Evolutionary conservation across 2,329 filamentous ascomycete species (phyloP).

Genomic region (Fusarium avenaceum): DNA sequence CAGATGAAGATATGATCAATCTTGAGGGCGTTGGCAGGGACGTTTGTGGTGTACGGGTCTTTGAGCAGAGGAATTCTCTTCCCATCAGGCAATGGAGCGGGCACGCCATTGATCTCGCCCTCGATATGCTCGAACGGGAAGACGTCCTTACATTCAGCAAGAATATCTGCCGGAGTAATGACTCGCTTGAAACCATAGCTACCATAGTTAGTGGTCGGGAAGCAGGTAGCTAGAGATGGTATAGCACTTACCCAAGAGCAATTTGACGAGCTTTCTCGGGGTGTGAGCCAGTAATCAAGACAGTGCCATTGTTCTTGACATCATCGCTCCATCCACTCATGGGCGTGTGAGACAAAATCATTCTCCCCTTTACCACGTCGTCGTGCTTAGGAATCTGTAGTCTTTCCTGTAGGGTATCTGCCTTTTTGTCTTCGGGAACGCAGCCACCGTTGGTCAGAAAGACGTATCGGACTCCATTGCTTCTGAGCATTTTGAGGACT

Average conservation of each 20-base stretch:
- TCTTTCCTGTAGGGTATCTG: conserved; percentile 52
- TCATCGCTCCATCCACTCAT: conserved; percentile 70
- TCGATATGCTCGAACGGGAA: conserved; percentile 80
- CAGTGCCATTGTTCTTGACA: conserved; percentile 62
- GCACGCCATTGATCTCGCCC: conserved; percentile 50
- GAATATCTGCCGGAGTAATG: conserved; percentile 87
- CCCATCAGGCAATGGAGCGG: conserved; percentile 52
- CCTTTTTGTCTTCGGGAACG: conserved; percentile 73
- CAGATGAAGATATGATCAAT: conserved; percentile 94
- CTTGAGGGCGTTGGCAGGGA: conserved; percentile 67
- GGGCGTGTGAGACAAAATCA: conserved; percentile 90
- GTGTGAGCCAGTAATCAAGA: conserved; percentile 80
- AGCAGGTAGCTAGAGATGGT: neutral
- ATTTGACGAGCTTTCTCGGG: conserved; percentile 77
- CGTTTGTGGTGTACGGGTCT: conserved; percentile 54
- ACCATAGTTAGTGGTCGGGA: neutral
- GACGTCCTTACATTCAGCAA: conserved; percentile 78
- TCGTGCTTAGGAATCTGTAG: conserved; percentile 52
- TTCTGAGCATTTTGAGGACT: conserved; percentile 79
- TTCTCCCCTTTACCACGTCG: conserved; percentile 53
- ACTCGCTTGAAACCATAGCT: conserved; percentile 83
- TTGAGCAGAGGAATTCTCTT: conserved; percentile 51
- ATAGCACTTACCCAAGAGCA: conserved; percentile 69
- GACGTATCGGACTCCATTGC: conserved; percentile 87
- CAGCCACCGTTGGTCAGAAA: conserved; percentile 96